These are phyloP conservation scores for Verticillium tricorpus DNA, from an alignment of 2,329 filamentous ascomycete species.

Conservation along the genomic window DNA sequence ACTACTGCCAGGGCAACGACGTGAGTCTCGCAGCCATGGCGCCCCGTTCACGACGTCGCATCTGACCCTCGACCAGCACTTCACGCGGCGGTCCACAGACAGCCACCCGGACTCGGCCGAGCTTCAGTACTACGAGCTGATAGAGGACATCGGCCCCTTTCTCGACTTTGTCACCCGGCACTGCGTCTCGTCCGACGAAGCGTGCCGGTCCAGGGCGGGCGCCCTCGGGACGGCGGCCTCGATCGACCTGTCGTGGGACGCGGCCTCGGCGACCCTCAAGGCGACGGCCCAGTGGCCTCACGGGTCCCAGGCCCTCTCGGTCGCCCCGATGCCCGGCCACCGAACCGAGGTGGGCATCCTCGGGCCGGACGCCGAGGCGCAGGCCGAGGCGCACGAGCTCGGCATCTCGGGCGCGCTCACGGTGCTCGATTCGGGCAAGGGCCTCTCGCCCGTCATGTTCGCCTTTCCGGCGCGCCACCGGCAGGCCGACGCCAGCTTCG, in stretches of 20 bases:
- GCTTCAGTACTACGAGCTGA: constrained; percentile 64
- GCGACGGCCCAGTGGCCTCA: constrained; percentile 62
- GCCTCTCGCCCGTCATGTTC: constrained; percentile 74
- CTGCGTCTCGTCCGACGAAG: constrained; percentile 40
- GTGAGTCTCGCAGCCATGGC: neutral
- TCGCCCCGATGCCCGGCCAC: constrained; percentile 36
- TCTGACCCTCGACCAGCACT: constrained; percentile 20
- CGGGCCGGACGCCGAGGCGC: constrained; percentile 54
- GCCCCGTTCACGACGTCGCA: neutral
- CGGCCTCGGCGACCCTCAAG: constrained; percentile 59
- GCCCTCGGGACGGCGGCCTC: constrained; percentile 49
- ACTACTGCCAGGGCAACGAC: neutral
- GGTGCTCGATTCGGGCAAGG: constrained; percentile 69
- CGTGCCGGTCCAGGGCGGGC: constrained; percentile 46
- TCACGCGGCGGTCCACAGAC: constrained; percentile 51
- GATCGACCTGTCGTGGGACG: constrained; percentile 74
- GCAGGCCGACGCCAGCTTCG: constrained; percentile 45
- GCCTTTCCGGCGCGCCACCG: constrained; percentile 76
- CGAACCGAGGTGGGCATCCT: constrained; percentile 80
- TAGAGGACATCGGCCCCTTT: constrained; percentile 54
- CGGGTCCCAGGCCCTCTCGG: constrained; percentile 31
- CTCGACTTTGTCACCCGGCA: constrained; percentile 43
- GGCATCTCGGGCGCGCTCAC: constrained; percentile 74
- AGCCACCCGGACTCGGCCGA: neutral
- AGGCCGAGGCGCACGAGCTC: constrained; percentile 65